A percentile compares a stretch with the other conserved stretches of the same genome.
Conservation (phyloP, 2,329 filamentous ascomycete species). For the Pestalotiopsis fici region DNA sequence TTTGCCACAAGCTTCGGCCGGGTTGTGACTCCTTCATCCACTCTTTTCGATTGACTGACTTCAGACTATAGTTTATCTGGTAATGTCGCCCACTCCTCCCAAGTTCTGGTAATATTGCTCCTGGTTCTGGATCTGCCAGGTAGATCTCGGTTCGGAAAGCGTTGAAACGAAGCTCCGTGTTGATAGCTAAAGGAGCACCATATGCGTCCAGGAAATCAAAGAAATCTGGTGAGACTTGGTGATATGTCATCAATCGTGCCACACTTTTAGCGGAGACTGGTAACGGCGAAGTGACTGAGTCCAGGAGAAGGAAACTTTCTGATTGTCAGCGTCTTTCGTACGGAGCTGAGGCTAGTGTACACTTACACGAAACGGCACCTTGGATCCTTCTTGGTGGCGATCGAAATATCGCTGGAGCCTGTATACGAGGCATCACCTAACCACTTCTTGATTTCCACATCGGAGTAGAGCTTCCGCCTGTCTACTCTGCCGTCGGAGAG, state of each 20-base stretch:
- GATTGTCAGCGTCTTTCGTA: background rate
- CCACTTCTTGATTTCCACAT: background rate
- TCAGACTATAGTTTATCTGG: background rate
- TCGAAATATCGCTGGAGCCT: background rate
- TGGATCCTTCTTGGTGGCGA: background rate
- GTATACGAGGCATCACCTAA: background rate
- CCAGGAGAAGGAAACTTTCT: background rate
- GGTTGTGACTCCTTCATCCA: background rate
- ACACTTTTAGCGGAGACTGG: background rate
- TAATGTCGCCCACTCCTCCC: background rate
- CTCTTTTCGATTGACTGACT: background rate
- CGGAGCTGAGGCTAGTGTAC: too few species aligned
- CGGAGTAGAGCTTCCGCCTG: background rate
- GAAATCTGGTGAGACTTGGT: constrained; percentile 3
- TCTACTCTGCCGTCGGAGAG: background rate
- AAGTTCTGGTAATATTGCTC: background rate
- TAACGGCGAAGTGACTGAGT: background rate
- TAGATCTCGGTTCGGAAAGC: background rate
- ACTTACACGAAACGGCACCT: constrained; percentile 1
- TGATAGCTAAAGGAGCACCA: background rate
- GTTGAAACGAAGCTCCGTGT: background rate
- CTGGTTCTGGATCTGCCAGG: background rate
- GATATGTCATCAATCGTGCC: background rate
- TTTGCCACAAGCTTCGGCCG: background rate
- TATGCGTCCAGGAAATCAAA: background rate